Evolutionary conservation across 1,284 basidiomycete genomes (phyloP).

Genomic region (Sanghuangporus weigelae): DNA sequence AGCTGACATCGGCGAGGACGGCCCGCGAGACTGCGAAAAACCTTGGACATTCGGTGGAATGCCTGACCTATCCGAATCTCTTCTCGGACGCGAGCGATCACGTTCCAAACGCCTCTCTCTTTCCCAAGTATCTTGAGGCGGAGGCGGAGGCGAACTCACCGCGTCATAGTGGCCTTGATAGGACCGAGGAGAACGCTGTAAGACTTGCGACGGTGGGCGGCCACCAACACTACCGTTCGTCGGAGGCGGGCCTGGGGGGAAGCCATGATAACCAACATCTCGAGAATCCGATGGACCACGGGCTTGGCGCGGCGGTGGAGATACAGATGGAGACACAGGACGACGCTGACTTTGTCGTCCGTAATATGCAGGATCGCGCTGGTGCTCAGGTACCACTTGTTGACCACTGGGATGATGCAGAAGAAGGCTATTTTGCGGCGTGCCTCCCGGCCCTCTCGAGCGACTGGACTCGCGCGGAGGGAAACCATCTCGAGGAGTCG

Average conservation of each 20-base stretch:
- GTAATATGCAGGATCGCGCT: slow-evolving; percentile 36
- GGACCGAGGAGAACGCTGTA: slow-evolving; percentile 50
- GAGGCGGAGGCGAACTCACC: slow-evolving; percentile 23
- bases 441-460: slow-evolving; percentile 39
- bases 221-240: slow-evolving; percentile 38
- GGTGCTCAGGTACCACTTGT: slow-evolving; percentile 41
- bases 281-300: slow-evolving; percentile 3
- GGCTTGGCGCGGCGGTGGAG: slow-evolving; percentile 22
- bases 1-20: slow-evolving; percentile 12
- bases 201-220: slow-evolving; percentile 40
- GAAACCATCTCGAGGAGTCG: slow-evolving; percentile 44
- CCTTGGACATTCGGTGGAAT: neutral
- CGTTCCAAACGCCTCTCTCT: slow-evolving; percentile 1
- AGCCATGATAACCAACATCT: slow-evolving; percentile 3
- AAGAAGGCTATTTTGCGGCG: slow-evolving; percentile 49
- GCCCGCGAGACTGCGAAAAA: slow-evolving; percentile 13
- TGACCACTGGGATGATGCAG: slow-evolving; percentile 63
- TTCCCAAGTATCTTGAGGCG: slow-evolving; percentile 45
- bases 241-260: slow-evolving; percentile 26
- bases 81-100: neutral
- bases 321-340: slow-evolving; percentile 45
- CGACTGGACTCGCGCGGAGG: slow-evolving; percentile 39
- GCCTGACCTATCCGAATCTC: slow-evolving; percentile 8
- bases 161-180: slow-evolving; percentile 42
- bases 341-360: slow-evolving; percentile 39